phyloP scores from a whole-genome alignment of 371 early-diverging fungal genomes.

The Umbelopsis sp. region DNA sequence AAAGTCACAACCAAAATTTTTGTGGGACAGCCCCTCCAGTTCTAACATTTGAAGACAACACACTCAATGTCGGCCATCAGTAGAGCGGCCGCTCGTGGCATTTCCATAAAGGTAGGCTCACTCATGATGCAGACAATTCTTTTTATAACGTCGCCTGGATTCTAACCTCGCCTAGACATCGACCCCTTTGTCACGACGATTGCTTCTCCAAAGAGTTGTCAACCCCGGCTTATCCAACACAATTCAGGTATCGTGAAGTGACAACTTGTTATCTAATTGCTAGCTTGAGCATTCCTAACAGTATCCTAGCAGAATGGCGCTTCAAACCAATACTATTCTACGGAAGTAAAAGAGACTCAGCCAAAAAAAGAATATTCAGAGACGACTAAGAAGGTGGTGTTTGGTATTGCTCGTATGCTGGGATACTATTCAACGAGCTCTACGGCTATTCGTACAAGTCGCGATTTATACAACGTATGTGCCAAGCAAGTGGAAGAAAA shows the following conservation, averaged over 20 bases:
- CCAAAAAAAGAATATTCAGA: conserved; percentile 36
- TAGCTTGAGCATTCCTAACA: no score
- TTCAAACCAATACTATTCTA: background rate
- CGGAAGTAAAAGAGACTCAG: background rate
- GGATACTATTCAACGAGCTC: conserved; percentile 61
- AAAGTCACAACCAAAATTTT: conserved; percentile 12
- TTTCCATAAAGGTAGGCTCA: background rate
- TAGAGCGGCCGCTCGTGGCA: conserved; percentile 12
- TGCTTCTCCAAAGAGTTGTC: background rate
- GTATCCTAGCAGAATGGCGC: background rate
- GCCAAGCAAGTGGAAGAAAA: conserved; percentile 54
- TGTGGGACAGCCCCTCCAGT: background rate
- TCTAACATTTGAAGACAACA: background rate
- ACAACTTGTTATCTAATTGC: background rate
- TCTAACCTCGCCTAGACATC: background rate
- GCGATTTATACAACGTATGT: conserved; percentile 55
- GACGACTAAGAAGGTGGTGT: conserved; percentile 46
- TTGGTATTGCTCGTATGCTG: conserved; percentile 53
- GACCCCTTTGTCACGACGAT: background rate
- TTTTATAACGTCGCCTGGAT: background rate
- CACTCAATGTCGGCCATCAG: background rate
- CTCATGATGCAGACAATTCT: background rate
- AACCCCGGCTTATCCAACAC: background rate
- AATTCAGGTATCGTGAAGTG: background rate
- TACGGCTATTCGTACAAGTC: conserved; percentile 61